A percentile compares a stretch with the other conserved stretches of the same genome.
Evolutionary conservation across 208 protist genomes (phyloP).

Genomic region (Borovskyia barvae): DNA sequence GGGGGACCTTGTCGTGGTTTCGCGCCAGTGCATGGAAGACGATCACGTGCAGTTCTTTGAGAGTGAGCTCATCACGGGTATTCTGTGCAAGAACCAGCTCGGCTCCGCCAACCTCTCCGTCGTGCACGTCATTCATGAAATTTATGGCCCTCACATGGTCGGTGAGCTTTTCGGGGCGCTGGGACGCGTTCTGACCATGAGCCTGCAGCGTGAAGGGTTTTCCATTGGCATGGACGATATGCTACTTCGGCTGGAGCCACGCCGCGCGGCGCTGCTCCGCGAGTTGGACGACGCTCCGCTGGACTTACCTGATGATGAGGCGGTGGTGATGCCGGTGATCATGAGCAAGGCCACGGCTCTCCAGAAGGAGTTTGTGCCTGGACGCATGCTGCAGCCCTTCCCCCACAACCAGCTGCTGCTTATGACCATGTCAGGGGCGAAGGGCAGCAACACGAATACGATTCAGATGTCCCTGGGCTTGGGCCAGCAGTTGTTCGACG

Average conservation of each 20-base stretch:
- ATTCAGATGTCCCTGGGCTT: conserved; percentile 97
- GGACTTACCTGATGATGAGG: conserved; percentile 72
- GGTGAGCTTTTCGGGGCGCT: conserved; percentile 95
- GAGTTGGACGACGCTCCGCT: conserved; percentile 81
- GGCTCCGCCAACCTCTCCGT: conserved; percentile 84
- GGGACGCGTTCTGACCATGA: conserved; percentile 94
- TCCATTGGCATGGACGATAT: conserved; percentile 99
- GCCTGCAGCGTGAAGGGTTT: conserved; percentile 95
- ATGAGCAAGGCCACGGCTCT: conserved; percentile 79
- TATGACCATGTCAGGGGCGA: conserved; percentile 99
- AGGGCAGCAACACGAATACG: conserved; percentile 98
- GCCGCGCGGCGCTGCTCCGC: conserved; percentile 65
- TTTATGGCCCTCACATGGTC: conserved; percentile 95
- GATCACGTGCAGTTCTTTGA: conserved; percentile 88
- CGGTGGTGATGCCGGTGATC: conserved; percentile 69
- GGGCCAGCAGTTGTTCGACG: conserved; percentile 99
- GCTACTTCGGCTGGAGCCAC: conserved; percentile 80
- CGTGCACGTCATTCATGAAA: conserved; percentile 96
- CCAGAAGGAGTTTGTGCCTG: conserved; percentile 89
- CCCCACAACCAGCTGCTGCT: conserved; percentile 97
- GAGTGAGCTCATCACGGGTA: conserved; percentile 95
- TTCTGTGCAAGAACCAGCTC: conserved; percentile 98
- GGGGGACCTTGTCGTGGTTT: conserved; percentile 28
- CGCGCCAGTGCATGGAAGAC: conserved; percentile 64
- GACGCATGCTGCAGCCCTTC: conserved; percentile 92